phyloP scores from a whole-genome alignment of 2,329 filamentous ascomycete species.

The Trichophyton benhamiae region DNA sequence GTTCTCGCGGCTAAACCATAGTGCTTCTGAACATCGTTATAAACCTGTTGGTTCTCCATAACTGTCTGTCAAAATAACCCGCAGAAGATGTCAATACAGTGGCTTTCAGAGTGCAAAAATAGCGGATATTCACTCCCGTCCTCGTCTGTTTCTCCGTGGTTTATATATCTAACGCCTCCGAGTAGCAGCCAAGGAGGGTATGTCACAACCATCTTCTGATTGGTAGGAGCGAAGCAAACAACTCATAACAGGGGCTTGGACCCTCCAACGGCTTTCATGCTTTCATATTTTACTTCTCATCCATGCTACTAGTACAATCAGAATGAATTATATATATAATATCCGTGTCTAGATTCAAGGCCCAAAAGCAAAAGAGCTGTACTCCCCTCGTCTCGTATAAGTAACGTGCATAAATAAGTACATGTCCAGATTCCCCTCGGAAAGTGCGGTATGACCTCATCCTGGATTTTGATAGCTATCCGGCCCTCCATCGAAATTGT shows the following conservation, averaged over 20 bases:
- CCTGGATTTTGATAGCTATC: not conserved
- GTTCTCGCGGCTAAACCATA: conserved; percentile 18
- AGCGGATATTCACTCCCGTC: not conserved
- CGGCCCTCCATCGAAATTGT: not conserved
- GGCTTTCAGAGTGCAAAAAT: not conserved
- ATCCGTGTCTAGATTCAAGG: not conserved
- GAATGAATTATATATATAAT: not conserved
- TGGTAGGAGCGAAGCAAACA: not conserved
- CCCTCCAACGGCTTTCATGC: too few relatives aligned
- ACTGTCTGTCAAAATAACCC: not conserved
- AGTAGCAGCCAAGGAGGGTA: not conserved
- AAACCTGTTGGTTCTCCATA: conserved; percentile 13
- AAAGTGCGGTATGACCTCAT: not conserved
- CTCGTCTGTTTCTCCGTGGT: not conserved
- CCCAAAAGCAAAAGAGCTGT: not conserved
- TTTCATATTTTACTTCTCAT: too few relatives aligned
- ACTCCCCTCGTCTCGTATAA: not conserved
- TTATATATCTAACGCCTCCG: not conserved
- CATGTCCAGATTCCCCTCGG: not conserved
- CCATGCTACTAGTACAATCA: not conserved
- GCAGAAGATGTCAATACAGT: not conserved
- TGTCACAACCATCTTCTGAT: not conserved
- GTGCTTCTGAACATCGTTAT: conserved; percentile 14
- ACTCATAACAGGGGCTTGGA: too few relatives aligned
- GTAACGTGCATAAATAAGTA: not conserved